phyloP scores from a whole-genome alignment of 805 yeast genomes.

The Hanseniaspora pseudoguilliermondii region DNA sequence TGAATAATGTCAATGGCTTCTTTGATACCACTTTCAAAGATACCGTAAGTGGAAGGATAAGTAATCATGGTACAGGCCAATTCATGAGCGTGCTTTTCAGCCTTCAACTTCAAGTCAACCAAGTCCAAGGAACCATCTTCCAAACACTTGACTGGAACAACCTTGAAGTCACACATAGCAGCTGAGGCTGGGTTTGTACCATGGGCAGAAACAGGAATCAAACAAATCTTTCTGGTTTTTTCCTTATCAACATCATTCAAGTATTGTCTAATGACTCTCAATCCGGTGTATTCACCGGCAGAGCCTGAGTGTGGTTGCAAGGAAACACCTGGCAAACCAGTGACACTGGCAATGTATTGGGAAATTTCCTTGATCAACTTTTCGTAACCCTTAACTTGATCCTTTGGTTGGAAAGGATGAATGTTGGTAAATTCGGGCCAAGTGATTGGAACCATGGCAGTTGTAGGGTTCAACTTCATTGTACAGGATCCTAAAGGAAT shows the following conservation, averaged over 20 bases:
- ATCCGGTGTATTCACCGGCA: conserved; percentile 93
- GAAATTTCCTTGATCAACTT: conserved; percentile 67
- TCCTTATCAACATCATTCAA: conserved; percentile 56
- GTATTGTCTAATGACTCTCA: conserved; percentile 72
- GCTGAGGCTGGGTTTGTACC: conserved; percentile 99
- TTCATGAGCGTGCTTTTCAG: conserved; percentile 50
- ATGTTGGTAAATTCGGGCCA: conserved; percentile 84
- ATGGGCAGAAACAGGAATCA: conserved; percentile 94
- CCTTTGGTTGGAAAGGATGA: conserved; percentile 85
- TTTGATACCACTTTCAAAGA: conserved; percentile 84
- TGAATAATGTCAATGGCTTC: conserved; percentile 80
- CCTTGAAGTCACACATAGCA: conserved; percentile 91
- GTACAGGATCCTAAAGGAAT: conserved; percentile 96
- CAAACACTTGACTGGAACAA: conserved; percentile 80
- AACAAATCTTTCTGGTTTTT: conserved; percentile 63
- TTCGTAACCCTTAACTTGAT: conserved; percentile 80
- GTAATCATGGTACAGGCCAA: conserved; percentile 93
- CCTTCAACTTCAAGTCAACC: conserved; percentile 59
- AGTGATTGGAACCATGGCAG: conserved; percentile 84
- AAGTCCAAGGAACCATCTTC: conserved; percentile 77
- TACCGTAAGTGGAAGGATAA: conserved; percentile 93
- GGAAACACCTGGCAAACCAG: conserved; percentile 85
- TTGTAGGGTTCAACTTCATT: conserved; percentile 92
- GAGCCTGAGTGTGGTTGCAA: conserved; percentile 97
- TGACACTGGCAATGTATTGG: conserved; percentile 73